Evolutionary conservation across 306 rosid genomes (phyloP), one percentile per base, ranked within the genome.

Genomic region (Trifolium subterraneum): DNA sequence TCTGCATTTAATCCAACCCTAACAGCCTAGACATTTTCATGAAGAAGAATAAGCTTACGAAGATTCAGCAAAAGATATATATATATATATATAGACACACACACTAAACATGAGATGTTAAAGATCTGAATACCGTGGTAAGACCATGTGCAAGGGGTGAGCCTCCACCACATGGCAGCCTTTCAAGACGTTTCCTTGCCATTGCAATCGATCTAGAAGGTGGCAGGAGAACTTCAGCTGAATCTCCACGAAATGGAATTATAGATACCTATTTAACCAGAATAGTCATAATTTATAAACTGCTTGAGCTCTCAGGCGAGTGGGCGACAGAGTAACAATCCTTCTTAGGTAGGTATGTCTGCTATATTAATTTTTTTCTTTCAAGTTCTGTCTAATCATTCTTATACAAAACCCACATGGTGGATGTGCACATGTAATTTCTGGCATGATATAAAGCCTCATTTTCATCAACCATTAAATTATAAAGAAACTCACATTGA

Each of bases 81-180:
- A n/a, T n/a, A n/a, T n/a, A n/a, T n/a, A n/a, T n/a, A n/a, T n/a
- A n/a, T n/a, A n/a, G n/a, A n/a, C n/a, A n/a, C n/a, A n/a, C n/a
- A n/a, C n/a, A n/a, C 62, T 8, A 71, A 56, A 78, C 72, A 71
- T 48, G 51, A 79, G 47, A 82, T 68, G 23, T 14, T 20, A 68
- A 68, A 31, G 60, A 55, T 78, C 31, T 70, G 81, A 94, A 73
- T 77, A 93, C 98, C 70, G 87, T 87, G 66, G 97, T 88, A 55
- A 93, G 97, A 79, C 98, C 98, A 86, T 93, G 98, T 61, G 98
- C 98, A 76, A 93, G 88, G 72, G 97, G 98, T 60, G 98, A 93
- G 68, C 98, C 98, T 84, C 98, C 98, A 20, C 98, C 93, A 76
- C 98, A 91, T 51, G 98, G 98, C 82, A 93, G 98, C 85, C 96